Conservation (phyloP, 1,284 basidiomycete species). For the Moniliophthora roreri region DNA sequence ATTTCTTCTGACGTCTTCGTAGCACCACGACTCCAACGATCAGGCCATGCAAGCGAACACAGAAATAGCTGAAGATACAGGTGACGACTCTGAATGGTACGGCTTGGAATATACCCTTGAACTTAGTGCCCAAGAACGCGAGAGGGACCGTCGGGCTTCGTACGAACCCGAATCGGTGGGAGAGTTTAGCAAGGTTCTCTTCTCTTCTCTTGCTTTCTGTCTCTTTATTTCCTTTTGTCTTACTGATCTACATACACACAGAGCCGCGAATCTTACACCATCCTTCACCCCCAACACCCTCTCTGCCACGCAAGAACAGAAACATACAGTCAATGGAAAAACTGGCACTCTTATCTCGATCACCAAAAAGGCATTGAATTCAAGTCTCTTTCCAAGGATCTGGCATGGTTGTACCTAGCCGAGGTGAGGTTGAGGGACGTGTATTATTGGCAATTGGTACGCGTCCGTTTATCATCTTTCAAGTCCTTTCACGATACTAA, state of each 20-base stretch:
- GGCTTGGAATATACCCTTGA: conserved; percentile 44
- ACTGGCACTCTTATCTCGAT: conserved; percentile 37
- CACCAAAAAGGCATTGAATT: conserved; percentile 35
- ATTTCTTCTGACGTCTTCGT: background rate
- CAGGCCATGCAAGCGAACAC: background rate
- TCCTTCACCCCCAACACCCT: conserved; percentile 35
- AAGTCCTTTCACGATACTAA: background rate
- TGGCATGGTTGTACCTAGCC: conserved; percentile 36
- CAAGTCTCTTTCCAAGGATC: conserved; percentile 30
- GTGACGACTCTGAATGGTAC: conserved; percentile 39
- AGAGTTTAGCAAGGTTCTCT: conserved; percentile 40
- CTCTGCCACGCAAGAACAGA: conserved; percentile 36
- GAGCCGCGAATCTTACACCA: conserved; percentile 46
- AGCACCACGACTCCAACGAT: conserved; percentile 24
- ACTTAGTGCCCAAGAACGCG: conserved; percentile 39
- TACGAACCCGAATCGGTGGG: conserved; percentile 25
- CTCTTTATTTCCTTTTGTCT: no score
- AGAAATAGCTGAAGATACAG: conserved; percentile 1
- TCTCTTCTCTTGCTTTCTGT: background rate
- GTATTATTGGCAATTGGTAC: conserved; percentile 31
- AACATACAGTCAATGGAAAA: conserved; percentile 35
- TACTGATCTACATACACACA: conserved; percentile 15
- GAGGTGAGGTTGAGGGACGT: conserved; percentile 34
- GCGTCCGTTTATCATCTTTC: background rate
- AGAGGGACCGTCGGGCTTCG: conserved; percentile 19